Percentiles rank a stretch among this genome's conserved stretches.
Conservation (phyloP, 345 rosid species). For the Cardamine occulta region DNA sequence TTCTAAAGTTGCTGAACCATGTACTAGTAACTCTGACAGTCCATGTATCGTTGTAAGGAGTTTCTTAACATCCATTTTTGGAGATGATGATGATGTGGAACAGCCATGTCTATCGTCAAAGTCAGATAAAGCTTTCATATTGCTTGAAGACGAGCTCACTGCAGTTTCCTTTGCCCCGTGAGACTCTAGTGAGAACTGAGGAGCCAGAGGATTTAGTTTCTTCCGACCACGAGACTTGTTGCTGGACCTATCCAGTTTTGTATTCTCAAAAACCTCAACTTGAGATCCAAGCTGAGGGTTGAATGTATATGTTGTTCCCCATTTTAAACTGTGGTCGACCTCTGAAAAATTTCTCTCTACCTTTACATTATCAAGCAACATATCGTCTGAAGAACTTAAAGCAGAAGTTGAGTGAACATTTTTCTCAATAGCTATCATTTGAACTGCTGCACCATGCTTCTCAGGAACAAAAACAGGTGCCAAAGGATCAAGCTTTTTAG, state of each 20-base stretch:
- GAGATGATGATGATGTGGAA: slow-evolving; percentile 12
- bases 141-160: neutral
- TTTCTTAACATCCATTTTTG: slow-evolving; percentile 46
- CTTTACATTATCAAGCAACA: neutral
- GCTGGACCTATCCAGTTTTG: slow-evolving; percentile 21
- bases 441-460: slow-evolving; percentile 13
- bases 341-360: slow-evolving; percentile 37
- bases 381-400: neutral
- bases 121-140: slow-evolving; percentile 5
- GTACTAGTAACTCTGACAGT: slow-evolving; percentile 39
- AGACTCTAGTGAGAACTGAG: slow-evolving; percentile 12
- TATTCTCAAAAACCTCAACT: slow-evolving; percentile 39
- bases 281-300: slow-evolving; percentile 36
- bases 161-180: neutral
- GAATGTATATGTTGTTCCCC: slow-evolving; percentile 33
- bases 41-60: slow-evolving; percentile 50
- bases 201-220: slow-evolving; percentile 36
- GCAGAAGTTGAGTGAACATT: slow-evolving; percentile 6
- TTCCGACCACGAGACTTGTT: neutral
- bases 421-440: neutral
- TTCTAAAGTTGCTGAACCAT: slow-evolving; percentile 44
- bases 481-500: slow-evolving; percentile 27
- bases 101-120: neutral
- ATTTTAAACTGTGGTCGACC: slow-evolving; percentile 16
- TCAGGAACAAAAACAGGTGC: slow-evolving; percentile 40